These are phyloP conservation scores for Pythium phragmiticola DNA, from an alignment of 352 stramenopile genomes.

Conservation along the genomic window DNA sequence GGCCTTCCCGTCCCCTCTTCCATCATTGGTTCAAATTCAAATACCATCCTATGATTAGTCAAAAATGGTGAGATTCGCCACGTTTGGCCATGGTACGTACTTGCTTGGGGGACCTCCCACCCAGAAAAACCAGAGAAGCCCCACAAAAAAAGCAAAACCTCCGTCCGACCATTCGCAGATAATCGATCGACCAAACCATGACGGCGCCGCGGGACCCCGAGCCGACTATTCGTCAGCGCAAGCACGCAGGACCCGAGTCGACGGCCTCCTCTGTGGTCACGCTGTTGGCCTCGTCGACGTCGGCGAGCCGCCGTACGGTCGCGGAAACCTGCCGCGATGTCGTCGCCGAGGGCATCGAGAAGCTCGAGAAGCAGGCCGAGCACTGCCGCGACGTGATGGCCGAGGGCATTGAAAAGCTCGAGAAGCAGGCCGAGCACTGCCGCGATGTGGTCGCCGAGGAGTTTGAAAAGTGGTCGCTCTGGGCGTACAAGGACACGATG, in stretches of 20 bases:
- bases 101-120: neutral
- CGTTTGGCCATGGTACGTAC: neutral
- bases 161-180: neutral
- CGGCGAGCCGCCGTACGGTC: neutral
- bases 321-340: constrained; percentile 30
- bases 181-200: neutral
- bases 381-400: constrained; percentile 31
- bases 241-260: neutral
- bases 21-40: neutral
- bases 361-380: constrained; percentile 65
- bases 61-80: neutral
- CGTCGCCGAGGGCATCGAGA: constrained; percentile 36
- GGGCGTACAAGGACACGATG: constrained; percentile 67
- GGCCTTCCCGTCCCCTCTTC: neutral
- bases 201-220: neutral
- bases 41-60: neutral
- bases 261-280: neutral
- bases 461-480: constrained; percentile 59
- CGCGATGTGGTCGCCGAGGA: constrained; percentile 55
- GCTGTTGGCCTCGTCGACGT: neutral
- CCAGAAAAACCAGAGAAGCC: neutral
- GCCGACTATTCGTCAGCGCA: constrained; percentile 16
- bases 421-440: constrained; percentile 4
- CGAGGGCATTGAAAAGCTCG: neutral
- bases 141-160: neutral